These are phyloP conservation scores for Purshia tridentata DNA, from an alignment of 306 rosid species.

Conservation along the genomic window DNA sequence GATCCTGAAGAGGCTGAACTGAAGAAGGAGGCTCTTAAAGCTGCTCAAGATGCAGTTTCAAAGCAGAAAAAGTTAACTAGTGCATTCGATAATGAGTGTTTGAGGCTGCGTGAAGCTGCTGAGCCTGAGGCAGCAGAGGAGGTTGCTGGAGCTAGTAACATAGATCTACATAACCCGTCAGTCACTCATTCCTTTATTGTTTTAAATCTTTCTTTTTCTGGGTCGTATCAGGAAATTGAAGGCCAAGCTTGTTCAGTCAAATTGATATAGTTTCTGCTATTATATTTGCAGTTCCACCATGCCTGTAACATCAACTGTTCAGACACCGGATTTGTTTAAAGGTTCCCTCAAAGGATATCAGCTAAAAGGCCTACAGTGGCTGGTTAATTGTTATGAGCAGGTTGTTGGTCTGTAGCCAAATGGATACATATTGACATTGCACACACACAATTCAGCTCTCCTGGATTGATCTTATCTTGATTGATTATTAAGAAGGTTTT, in stretches of 20 bases:
- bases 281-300: constrained; percentile 80
- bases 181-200: constrained; percentile 26
- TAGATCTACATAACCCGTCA: constrained; percentile 92
- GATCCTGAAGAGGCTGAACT: constrained; percentile 90
- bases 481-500: constrained; percentile 28
- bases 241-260: constrained; percentile 16
- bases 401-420: constrained; percentile 41
- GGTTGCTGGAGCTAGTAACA: constrained; percentile 89
- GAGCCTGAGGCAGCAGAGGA: constrained; percentile 73
- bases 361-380: constrained; percentile 98
- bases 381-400: constrained; percentile 99
- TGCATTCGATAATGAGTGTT: constrained; percentile 85
- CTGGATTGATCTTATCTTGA: constrained; percentile 22
- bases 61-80: constrained; percentile 82
- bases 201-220: background rate
- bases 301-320: constrained; percentile 97
- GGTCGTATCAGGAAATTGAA: constrained; percentile 19
- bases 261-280: constrained; percentile 31
- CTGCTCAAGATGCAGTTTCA: constrained; percentile 98
- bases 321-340: constrained; percentile 80
- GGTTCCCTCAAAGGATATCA: constrained; percentile 90
- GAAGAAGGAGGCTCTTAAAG: constrained; percentile 90
- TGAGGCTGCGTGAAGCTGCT: constrained; percentile 70
- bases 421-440: background rate
- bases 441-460: background rate